A percentile compares a stretch with the other conserved stretches of the same genome.
phyloP scores from a whole-genome alignment of 2,329 filamentous ascomycete genomes.

The Fusarium sterilihyphosum region DNA sequence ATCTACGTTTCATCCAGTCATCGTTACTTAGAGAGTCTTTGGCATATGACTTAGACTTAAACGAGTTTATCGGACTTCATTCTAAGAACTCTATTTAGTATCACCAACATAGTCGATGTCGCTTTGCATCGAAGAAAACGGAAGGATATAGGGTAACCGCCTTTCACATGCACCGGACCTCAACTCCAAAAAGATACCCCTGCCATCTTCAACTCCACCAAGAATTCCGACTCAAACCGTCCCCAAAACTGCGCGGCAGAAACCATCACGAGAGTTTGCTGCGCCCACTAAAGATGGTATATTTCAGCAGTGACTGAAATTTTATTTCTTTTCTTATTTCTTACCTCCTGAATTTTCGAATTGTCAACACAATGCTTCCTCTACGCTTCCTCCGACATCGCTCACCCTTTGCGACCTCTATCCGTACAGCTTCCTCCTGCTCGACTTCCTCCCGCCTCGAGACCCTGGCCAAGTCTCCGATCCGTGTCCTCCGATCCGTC shows the following conservation, averaged over 20 bases:
- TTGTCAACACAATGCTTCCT: slow-evolving; percentile 23
- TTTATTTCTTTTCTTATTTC: not conserved
- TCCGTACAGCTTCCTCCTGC: slow-evolving; percentile 36
- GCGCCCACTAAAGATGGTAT: slow-evolving; percentile 40
- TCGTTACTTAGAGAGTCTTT: not conserved
- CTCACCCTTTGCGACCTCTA: slow-evolving; percentile 18
- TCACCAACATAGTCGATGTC: not conserved
- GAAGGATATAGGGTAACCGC: slow-evolving; percentile 16
- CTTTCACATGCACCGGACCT: slow-evolving; percentile 12
- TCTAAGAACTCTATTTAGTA: not conserved
- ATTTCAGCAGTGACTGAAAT: slow-evolving; percentile 13
- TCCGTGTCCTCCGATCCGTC: slow-evolving; percentile 81
- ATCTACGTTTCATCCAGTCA: too few relatives aligned
- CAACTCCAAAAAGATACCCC: slow-evolving; percentile 31
- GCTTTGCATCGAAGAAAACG: not conserved
- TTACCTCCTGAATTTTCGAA: not conserved
- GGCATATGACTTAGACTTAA: not conserved
- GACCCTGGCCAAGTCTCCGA: slow-evolving; percentile 65
- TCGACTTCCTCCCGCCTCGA: slow-evolving; percentile 47
- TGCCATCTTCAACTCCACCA: slow-evolving; percentile 27
- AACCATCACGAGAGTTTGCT: slow-evolving; percentile 54
- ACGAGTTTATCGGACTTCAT: not conserved
- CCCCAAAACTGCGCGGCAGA: slow-evolving; percentile 61
- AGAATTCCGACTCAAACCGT: slow-evolving; percentile 31
- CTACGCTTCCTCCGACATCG: slow-evolving; percentile 33